Evolutionary conservation across 768 basidiomycete genomes (phyloP).

Genomic region (Agaricus sinodeliciosus): DNA sequence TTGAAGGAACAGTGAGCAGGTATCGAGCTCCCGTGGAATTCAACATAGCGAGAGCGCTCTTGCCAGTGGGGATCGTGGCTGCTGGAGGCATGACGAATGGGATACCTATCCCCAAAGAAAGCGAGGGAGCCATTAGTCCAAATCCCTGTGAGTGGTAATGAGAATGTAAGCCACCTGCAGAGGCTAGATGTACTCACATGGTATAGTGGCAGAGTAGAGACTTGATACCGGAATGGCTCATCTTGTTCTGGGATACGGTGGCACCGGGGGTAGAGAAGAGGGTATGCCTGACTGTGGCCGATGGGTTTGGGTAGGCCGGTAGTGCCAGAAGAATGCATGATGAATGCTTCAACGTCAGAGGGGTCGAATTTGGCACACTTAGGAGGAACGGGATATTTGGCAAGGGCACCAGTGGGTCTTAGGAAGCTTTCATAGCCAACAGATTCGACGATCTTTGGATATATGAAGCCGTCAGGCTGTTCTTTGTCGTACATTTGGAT

Average conservation of each 20-base stretch:
- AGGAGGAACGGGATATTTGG: constrained; percentile 19
- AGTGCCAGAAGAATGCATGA: constrained; percentile 46
- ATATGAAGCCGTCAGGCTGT: neutral
- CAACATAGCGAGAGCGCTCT: constrained; percentile 17
- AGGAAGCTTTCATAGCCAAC: constrained; percentile 24
- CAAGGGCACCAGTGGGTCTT: constrained; percentile 11
- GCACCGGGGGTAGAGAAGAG: constrained; percentile 26
- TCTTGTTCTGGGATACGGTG: constrained; percentile 25
- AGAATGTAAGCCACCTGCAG: neutral
- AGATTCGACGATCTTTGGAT: constrained; percentile 19
- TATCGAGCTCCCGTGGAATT: constrained; percentile 23
- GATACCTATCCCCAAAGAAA: constrained; percentile 31
- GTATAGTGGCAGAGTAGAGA: constrained; percentile 32
- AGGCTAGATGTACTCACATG: constrained; percentile 21
- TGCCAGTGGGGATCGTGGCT: constrained; percentile 27
- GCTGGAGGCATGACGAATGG: constrained; percentile 30
- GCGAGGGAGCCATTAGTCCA: constrained; percentile 26
- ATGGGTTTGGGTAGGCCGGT: constrained; percentile 46
- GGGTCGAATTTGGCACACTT: constrained; percentile 17
- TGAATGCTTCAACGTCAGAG: constrained; percentile 30
- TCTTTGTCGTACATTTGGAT: constrained; percentile 13
- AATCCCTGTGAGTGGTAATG: constrained; percentile 21
- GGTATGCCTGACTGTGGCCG: constrained; percentile 26
- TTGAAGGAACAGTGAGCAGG: constrained; percentile 32
- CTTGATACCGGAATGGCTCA: constrained; percentile 22